Evolutionary conservation across 2,329 filamentous ascomycete genomes (phyloP).

Genomic region (Monosporascus sp.): DNA sequence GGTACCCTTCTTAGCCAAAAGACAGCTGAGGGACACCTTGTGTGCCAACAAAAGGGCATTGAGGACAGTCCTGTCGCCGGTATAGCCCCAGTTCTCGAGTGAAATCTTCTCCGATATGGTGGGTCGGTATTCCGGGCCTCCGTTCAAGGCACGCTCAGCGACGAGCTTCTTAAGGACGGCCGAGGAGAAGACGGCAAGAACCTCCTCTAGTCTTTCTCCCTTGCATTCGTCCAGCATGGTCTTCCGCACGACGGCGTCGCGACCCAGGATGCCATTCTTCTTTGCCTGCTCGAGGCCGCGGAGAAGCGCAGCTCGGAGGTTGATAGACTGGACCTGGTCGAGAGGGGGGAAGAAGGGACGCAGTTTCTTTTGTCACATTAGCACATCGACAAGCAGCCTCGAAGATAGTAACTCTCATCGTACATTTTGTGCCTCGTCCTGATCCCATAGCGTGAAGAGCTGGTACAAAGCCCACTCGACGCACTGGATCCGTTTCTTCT

Average conservation of each 20-base stretch:
- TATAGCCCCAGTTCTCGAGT: constrained; percentile 54
- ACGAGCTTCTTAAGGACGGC: constrained; percentile 70
- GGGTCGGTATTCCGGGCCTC: constrained; percentile 31
- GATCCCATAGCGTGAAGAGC: constrained; percentile 80
- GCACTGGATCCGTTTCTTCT: constrained; percentile 75
- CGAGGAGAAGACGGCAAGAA: constrained; percentile 78
- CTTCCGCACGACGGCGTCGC: constrained; percentile 78
- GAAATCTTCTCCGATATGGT: constrained; percentile 51
- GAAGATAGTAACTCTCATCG: constrained; percentile 6
- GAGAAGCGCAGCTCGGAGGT: constrained; percentile 78
- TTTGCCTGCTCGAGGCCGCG: constrained; percentile 79
- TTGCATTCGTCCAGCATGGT: constrained; percentile 97
- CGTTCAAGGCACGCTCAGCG: constrained; percentile 34
- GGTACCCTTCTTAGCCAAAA: constrained; percentile 55
- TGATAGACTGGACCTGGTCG: constrained; percentile 85
- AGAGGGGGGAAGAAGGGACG: constrained; percentile 85
- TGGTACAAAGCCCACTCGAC: constrained; percentile 91
- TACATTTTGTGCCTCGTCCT: constrained; percentile 68
- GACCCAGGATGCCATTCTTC: constrained; percentile 76
- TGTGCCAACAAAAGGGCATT: constrained; percentile 68
- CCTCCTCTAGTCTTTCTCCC: constrained; percentile 82
- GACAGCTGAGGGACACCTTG: constrained; percentile 56
- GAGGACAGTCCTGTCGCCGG: constrained; percentile 49
- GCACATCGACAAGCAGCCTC: constrained; percentile 2
- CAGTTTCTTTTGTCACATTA: constrained; percentile 58